These are phyloP conservation scores for Athelia sp. DNA, from an alignment of 1,284 basidiomycete species.

Conservation along the genomic window DNA sequence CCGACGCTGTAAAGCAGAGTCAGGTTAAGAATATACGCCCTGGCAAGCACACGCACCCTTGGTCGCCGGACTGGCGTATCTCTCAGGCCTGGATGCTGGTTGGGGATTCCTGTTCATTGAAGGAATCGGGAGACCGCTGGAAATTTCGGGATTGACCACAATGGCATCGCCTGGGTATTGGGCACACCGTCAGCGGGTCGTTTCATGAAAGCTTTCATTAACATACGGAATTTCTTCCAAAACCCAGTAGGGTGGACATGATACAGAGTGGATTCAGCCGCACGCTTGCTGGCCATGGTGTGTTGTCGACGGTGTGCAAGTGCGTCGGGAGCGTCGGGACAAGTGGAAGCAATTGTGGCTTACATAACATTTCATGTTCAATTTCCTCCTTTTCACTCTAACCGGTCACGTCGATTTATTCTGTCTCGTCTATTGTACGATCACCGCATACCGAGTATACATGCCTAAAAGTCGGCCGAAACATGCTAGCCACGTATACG, in stretches of 20 bases:
- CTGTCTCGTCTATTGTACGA: too few relatives aligned
- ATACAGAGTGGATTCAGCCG: constrained; percentile 81
- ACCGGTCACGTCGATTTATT: too few relatives aligned
- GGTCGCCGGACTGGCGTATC: constrained; percentile 82
- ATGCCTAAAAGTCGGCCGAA: background rate
- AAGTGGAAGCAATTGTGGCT: too few relatives aligned
- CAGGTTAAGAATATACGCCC: constrained; percentile 5
- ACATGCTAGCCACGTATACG: too few relatives aligned
- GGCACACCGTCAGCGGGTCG: background rate
- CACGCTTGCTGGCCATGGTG: constrained; percentile 65
- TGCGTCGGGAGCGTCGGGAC: background rate
- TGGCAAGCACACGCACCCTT: constrained; percentile 50
- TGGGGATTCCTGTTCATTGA: constrained; percentile 76
- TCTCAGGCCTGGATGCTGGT: constrained; percentile 83
- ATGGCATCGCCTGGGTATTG: constrained; percentile 58
- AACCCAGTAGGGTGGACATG: constrained; percentile 85
- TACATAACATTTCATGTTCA: too few relatives aligned
- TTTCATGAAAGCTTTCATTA: constrained; percentile 16
- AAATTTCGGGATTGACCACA: constrained; percentile 86
- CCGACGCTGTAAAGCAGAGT: constrained; percentile 53
- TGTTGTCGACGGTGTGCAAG: background rate
- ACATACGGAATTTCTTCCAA: constrained; percentile 92
- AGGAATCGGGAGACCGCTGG: constrained; percentile 83
- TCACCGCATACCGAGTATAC: too few relatives aligned
- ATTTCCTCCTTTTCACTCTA: background rate